phyloP scores from a whole-genome alignment of 345 rosid genomes.

The Syzygium aromaticum region DNA sequence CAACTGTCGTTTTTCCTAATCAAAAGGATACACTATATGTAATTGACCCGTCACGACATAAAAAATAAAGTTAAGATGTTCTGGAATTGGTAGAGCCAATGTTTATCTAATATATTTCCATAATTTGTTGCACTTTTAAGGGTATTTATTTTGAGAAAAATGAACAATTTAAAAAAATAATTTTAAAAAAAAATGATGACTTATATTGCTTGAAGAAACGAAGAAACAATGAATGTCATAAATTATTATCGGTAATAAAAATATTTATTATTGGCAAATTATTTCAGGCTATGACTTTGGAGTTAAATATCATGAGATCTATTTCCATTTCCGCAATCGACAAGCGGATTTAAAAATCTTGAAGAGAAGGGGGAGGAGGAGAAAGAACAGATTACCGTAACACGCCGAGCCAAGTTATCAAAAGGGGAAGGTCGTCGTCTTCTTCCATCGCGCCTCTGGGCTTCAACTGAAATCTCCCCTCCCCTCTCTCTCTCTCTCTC shows the following conservation, averaged over 20 bases:
- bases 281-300: neutral
- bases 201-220: neutral
- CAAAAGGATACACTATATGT: neutral
- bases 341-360: no score
- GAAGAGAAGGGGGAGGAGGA: no score
- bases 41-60: neutral
- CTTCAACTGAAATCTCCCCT: neutral
- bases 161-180: neutral
- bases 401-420: no score
- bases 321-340: neutral
- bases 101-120: neutral
- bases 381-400: no score
- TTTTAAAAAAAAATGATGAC: neutral
- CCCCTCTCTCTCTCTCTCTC: neutral
- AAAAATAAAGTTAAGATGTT: neutral
- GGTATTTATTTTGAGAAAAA: neutral
- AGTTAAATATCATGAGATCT: neutral
- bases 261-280: no score
- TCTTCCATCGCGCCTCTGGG: no score
- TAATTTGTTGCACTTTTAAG: accelerated
- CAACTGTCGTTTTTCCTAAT: neutral
- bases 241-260: neutral
- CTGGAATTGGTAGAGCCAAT: accelerated
- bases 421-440: no score
- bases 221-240: neutral